Conservation (phyloP, 2,329 filamentous ascomycete species). For the Xylaria sp. region DNA sequence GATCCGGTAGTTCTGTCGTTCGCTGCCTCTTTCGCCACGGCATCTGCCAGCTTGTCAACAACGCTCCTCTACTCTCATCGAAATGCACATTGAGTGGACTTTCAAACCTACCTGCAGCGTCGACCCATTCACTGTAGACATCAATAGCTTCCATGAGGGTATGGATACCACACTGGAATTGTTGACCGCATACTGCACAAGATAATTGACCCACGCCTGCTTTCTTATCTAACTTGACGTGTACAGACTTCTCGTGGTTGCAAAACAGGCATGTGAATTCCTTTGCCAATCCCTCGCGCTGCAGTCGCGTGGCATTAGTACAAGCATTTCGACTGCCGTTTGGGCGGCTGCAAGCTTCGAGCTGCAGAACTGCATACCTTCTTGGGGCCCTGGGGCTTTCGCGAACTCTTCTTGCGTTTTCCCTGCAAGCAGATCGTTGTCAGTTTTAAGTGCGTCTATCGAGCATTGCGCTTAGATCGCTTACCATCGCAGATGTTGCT, state of each 20-base stretch:
- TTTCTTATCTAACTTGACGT: conserved; percentile 94
- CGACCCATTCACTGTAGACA: conserved; percentile 98
- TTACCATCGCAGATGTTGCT: conserved; percentile 41
- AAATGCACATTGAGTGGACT: neutral
- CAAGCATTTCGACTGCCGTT: conserved; percentile 22
- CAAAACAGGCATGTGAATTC: conserved; percentile 98
- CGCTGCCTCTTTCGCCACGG: conserved; percentile 60
- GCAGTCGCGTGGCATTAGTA: conserved; percentile 24
- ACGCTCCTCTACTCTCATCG: conserved; percentile 12
- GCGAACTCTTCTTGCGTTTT: conserved; percentile 92
- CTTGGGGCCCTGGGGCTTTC: conserved; percentile 83
- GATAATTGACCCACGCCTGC: conserved; percentile 83
- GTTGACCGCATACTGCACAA: conserved; percentile 94
- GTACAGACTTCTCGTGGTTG: conserved; percentile 94
- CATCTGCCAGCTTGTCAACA: conserved; percentile 53
- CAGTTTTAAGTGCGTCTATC: conserved; percentile 9
- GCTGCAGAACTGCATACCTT: conserved; percentile 67
- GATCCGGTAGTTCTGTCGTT: conserved; percentile 36
- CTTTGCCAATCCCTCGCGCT: conserved; percentile 79
- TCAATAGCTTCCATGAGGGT: conserved; percentile 92
- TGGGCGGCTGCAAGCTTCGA: conserved; percentile 23
- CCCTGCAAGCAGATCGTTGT: conserved; percentile 62
- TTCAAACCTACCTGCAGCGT: conserved; percentile 71
- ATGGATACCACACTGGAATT: conserved; percentile 92
- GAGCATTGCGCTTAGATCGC: neutral